Evolutionary conservation across 1,284 basidiomycete genomes (phyloP), one percentile per base, ranked within the genome.

Genomic region (Apiotrichum brassicae): DNA sequence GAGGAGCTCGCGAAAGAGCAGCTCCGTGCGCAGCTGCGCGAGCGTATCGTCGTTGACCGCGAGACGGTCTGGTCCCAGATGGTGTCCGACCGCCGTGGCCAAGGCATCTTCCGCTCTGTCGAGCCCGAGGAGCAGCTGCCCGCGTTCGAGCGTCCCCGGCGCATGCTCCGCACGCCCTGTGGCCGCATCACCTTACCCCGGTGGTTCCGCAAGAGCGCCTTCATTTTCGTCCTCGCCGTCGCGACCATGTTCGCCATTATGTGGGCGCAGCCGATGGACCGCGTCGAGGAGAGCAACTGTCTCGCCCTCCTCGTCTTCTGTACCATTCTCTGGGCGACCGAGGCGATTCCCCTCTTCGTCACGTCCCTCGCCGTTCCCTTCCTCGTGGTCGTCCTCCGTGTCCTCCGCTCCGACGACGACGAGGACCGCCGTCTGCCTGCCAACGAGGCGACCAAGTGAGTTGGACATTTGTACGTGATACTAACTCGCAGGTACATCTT

Each of bases 321-420:
- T 60, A 97, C 93, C 8, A 81, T 97, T 35, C 75, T 97, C 44
- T 98, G 94, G 95, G 93, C 93, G 11, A 87, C 91, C 9, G 94
- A 98, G 81, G 92, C 92, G 19, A 92, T 98, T 46, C 93, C 94
- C 3, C 79, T 98, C 3, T 99, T 98, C 63, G 92, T 95, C 22
- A 99, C 95, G 0, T 94, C 91, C 2, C 83, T 88, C 53, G 77
- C 86, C 49, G 85, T 98, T 2, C 94, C 95, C 0, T 76, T 95
- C 38, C 78, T 97, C 4, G 82, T 95, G n/a, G 87, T 97, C n/a
- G 76, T 82, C 16, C 76, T 95, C 24, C 82, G 83, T 23, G 87
- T 95, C n/a, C 80, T 95, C 24, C 80, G 87, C 13, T 79, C 79
- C 12, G 71, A 77, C 6, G 80, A 84, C 48, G 81, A 79, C 1